These are phyloP conservation scores for Setaria viridis DNA, from an alignment of 202 grass and related monocot species.

Conservation along the genomic window DNA sequence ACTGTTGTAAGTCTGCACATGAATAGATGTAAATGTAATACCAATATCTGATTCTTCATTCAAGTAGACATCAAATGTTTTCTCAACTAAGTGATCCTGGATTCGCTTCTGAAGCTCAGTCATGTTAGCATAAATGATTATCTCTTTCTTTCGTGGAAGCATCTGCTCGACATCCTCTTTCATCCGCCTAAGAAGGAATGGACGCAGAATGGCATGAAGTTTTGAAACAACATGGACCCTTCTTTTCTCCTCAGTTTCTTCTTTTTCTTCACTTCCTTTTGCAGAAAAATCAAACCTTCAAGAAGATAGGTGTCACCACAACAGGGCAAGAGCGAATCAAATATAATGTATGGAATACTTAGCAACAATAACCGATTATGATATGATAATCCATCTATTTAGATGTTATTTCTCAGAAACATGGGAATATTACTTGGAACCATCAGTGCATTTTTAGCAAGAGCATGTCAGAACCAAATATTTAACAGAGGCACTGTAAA, in stretches of 20 bases:
- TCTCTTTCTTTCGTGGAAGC: slow-evolving; percentile 98
- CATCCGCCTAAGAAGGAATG: slow-evolving; percentile 94
- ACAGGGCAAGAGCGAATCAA: slow-evolving; percentile 24
- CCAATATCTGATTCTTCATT: slow-evolving; percentile 62
- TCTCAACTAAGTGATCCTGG: slow-evolving; percentile 78
- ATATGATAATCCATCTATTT: slow-evolving; percentile 7
- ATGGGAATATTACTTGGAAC: slow-evolving; percentile 6
- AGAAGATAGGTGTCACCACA: slow-evolving; percentile 16
- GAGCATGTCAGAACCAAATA: background rate
- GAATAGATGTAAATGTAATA: slow-evolving; percentile 27
- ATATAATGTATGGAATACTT: slow-evolving; percentile 1
- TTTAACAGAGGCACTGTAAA: background rate
- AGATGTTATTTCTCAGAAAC: background rate
- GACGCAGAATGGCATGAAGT: slow-evolving; percentile 92
- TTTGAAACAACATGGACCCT: slow-evolving; percentile 89
- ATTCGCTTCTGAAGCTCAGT: slow-evolving; percentile 84
- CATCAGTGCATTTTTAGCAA: background rate
- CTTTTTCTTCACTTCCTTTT: slow-evolving; percentile 59
- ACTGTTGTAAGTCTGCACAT: slow-evolving; percentile 7
- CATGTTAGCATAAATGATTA: slow-evolving; percentile 97
- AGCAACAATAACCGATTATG: background rate
- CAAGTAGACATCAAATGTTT: slow-evolving; percentile 80
- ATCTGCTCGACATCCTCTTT: slow-evolving; percentile 95
- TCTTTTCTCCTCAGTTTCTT: slow-evolving; percentile 87
- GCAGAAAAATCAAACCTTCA: slow-evolving; percentile 93